A percentile compares a stretch with the other conserved stretches of the same genome.
These are phyloP conservation scores for Aphanomyces euteiches DNA, from an alignment of 352 stramenopile genomes.

Conservation along the genomic window DNA sequence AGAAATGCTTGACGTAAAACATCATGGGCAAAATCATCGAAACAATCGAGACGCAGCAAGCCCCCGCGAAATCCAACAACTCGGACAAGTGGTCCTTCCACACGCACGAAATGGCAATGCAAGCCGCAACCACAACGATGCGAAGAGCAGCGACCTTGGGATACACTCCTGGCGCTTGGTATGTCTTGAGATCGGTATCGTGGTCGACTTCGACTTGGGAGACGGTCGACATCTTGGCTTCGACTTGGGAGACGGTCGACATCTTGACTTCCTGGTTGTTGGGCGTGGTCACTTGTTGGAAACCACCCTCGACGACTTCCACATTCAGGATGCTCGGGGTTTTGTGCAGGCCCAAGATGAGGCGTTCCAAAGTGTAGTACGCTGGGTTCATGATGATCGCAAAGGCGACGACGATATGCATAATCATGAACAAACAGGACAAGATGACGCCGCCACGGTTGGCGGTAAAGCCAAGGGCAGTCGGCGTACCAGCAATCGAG, in stretches of 20 bases:
- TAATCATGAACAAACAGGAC: constrained; percentile 29
- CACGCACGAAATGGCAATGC: constrained; percentile 43
- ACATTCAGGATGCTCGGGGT: too few relatives aligned
- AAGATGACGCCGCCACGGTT: constrained; percentile 30
- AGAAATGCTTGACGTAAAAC: constrained; percentile 49
- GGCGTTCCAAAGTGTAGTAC: constrained; percentile 12
- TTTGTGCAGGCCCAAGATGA: constrained; percentile 23
- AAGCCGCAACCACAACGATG: constrained; percentile 49
- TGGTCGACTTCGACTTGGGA: not conserved
- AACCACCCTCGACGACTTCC: too few relatives aligned
- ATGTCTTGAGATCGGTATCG: not conserved
- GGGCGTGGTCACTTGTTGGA: too few relatives aligned
- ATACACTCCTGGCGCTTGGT: constrained; percentile 13
- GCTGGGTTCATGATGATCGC: constrained; percentile 11
- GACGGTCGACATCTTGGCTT: not conserved
- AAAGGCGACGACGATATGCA: constrained; percentile 34
- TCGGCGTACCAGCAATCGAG: constrained; percentile 23
- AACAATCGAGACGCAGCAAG: constrained; percentile 50
- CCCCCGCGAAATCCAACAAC: constrained; percentile 65
- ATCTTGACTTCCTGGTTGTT: too few relatives aligned
- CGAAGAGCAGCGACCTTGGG: constrained; percentile 35
- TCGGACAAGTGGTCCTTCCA: constrained; percentile 59
- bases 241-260: too few relatives aligned
- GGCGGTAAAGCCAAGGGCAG: constrained; percentile 28
- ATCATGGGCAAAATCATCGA: constrained; percentile 66